Evolutionary conservation across 805 yeast species (phyloP), one percentile per base, ranked within the genome.

Genomic region (Soucietia sequanensis): DNA sequence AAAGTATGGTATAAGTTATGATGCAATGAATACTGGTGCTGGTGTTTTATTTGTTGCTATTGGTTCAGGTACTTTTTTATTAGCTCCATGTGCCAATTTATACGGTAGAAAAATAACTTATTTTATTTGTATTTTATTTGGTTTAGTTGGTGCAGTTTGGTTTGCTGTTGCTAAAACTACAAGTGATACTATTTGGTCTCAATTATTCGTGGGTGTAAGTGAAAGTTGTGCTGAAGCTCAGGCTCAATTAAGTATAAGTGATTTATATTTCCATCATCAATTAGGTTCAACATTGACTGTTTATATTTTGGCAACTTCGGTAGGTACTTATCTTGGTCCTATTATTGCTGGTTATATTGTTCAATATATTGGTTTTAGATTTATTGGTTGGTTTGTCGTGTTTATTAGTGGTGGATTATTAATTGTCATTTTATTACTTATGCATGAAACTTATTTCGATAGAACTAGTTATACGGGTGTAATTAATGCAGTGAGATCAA

Each of bases 281-380:
- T 58, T 73, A 30, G 79, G 78, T 23, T 53, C 75, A 13, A 72
- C 68, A 6, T 62, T 72, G 44, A 72, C 77, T 1, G 64, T 76
- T 16, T 79, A 79, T 50, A 76, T 78, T 39, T 54, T 69, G 38
- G 75, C 81, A 10, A 62, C 81, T 12, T 65, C 77, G 23, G 66
- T 68, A 9, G 76, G 80, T 7, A 72, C 78, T 27, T 79, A 62
- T 45, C 54, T 76, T 37, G 83, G 82, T 4, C 83, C 84, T 4
- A 60, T 78, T 46, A 65, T 78, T 31, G 80, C 81, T 9, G 82
- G 82, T 9, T 73, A 75, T 44, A 73, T 79, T 37, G 66, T 68
- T 20, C 67, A 70, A 32, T 68, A 65, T 19, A 57, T 65, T 18
- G 73, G 76, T 5, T 79, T 79, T 70, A 52, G 68, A 41, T 75